Base-by-base conservation (phyloP, 2,329 filamentous ascomycete species). In the Pyrenophora seminiperda region DNA sequence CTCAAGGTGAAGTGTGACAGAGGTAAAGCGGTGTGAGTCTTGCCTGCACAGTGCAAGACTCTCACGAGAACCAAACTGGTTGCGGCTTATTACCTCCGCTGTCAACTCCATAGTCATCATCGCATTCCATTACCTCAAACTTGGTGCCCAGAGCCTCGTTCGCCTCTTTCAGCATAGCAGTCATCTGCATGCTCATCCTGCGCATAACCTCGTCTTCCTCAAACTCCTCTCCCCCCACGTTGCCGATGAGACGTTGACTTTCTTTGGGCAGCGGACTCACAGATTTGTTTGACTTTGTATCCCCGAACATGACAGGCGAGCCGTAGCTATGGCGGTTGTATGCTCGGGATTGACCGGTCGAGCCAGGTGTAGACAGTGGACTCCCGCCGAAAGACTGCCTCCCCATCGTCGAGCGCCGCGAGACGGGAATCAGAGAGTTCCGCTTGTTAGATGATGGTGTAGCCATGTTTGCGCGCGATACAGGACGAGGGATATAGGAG, bases 111-210 rank as follows among this genome's bases (percentile, higher is more conserved):
- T 54, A 30, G 11, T 68, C 68, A 7, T 61, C 61, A 6, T 65
- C 59, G 19, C 62, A 61, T 24, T 67, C 62, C 32, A 77, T 73
- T 13, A 75, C 57, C 22, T 75, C 71, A 20, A 76, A 65, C 50
- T 74, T 78, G 15, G 73, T 77, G 5, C 77, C 92, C 14, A 99
- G 75, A 1, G 94, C 94, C 71, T 94, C 88, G 62, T 88, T 88
- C 0, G 92, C 94, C 73, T 97, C 88, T 2, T 86, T 81, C 46
- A 99, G 95, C 88, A 99, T 91, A 27, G 87, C 88, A 66, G 89
- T 84, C 39, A 97, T 77, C 62, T 89, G 85, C 39, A 84, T 81
- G 68, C 94, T 95, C 73, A 97, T 85, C 19, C 87, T 83, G 40
- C 85, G 85, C 61, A 97, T 88, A 43, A 88, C 86, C 34, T 86